These are phyloP conservation scores for Hygrophorus russula DNA, from an alignment of 768 basidiomycete genomes.

Conservation along the genomic window DNA sequence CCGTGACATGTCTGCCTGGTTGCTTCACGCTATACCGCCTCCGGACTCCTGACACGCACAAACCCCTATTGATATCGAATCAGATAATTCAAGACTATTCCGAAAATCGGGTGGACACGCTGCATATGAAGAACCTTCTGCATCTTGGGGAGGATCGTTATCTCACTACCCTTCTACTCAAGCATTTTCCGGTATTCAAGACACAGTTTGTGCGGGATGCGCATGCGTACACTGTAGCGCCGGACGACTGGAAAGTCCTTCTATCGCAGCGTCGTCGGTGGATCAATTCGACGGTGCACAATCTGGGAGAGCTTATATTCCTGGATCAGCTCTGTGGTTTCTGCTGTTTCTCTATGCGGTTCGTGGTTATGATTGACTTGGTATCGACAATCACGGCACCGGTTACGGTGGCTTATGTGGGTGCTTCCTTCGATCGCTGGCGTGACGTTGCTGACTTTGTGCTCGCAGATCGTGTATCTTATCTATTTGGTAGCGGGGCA, in stretches of 20 bases:
- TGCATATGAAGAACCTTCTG: constrained; percentile 98
- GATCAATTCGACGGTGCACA: constrained; percentile 99
- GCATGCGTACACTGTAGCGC: constrained; percentile 88
- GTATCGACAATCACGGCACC: constrained; percentile 79
- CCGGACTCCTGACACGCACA: constrained; percentile 89
- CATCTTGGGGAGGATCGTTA: constrained; percentile 99
- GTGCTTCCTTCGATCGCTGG: constrained; percentile 20
- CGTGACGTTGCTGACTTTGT: constrained; percentile 5
- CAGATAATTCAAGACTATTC: constrained; percentile 87
- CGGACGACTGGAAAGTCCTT: constrained; percentile 89
- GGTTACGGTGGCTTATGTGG: constrained; percentile 80
- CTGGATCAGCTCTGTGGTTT: constrained; percentile 89
- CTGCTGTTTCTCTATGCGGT: constrained; percentile 99
- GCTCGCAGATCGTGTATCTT: constrained; percentile 72
- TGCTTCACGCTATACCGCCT: constrained; percentile 98
- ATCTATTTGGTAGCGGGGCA: constrained; percentile 67
- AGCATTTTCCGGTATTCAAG: constrained; percentile 91
- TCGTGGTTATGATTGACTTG: constrained; percentile 94
- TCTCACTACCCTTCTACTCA: constrained; percentile 87
- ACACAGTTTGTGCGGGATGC: constrained; percentile 94
- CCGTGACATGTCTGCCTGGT: constrained; percentile 96
- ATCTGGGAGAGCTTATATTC: constrained; percentile 87
- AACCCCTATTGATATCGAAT: constrained; percentile 88
- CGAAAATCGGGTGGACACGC: constrained; percentile 91
- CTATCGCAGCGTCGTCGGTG: constrained; percentile 96